Base-by-base conservation (phyloP, 2,329 filamentous ascomycete species). In the Sordariomycetes sp. region DNA sequence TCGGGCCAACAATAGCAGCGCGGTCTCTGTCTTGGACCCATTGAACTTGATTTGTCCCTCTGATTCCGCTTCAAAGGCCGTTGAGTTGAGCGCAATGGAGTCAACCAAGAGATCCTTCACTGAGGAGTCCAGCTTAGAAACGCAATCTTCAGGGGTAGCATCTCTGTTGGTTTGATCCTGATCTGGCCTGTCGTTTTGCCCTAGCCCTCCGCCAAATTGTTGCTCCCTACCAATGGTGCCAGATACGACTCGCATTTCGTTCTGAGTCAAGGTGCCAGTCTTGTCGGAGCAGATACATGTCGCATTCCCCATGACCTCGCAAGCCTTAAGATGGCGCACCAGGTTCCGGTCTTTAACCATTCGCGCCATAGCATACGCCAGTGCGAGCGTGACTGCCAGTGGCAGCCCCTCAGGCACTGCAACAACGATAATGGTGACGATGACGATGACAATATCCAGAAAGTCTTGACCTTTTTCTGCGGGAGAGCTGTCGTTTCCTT, bases 251-350 rank as follows among this genome's bases (percentile, higher is more conserved):
- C 73, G 74, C 76, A 81, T 81, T 54, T 78, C 78, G 51, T 80
- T 80, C 49, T 80, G 75, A 1, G 76, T 81, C 32, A 81, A 56
- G 5, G 76, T 81, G 30, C 76, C 76, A 0, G 76, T 81, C 57
- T 81, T 81, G 58, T 81, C 76, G 1, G 75, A 79, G 56, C 76
- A 81, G 33, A 81, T 79, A 0, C 73, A 76, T 1, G 79, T 83
- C 6, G 81, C 82, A 48, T 85, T 86, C 34, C 82, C 82, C 82
- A 86, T 86, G 30, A 84, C 84, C 54, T 86, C 82, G 47, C 82
- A 86, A 16, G 82, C 80, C 48, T 83, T 82, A 37, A 87, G 67
- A 37, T 86, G 79, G 23, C 82, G 76, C 29, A 86, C 82, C 38
- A 87, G 59, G 46, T 86, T 86, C 58, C 83, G 82, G 54, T 86